Base-by-base conservation (phyloP, 1,284 basidiomycete genomes). In the Ustilago tritici region DNA sequence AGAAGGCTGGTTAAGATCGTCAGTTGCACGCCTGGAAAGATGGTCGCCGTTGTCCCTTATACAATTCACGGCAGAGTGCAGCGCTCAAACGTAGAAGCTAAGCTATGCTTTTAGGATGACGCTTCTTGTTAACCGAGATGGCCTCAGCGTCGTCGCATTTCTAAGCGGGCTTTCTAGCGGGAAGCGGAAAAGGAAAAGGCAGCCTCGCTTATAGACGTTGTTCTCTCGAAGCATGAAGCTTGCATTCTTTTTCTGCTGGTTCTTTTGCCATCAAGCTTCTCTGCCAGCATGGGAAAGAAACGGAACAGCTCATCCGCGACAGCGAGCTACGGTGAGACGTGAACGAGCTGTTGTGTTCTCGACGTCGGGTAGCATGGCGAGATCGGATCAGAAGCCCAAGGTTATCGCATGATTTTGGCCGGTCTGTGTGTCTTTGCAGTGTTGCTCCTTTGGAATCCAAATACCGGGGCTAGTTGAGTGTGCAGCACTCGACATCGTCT, bases 171-270 rank as follows among this genome's bases (percentile, higher is more conserved):
- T 46, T 46, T 19, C 43, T 19, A 19, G 43, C n/a, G 11, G 11
- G 43, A 46, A 46, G n/a, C n/a, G 49, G 49, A 52, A 52, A 31
- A 10, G 49, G 32, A 52, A 52, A 52, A 34, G 23, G 49, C 15
- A 19, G 49, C n/a, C 43, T 46, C 43, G 43, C 43, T 46, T 46
- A 46, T 46, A 17, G 43, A 46, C 43, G 43, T 46, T 28, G 23
- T 28, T 28, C 23, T 46, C 43, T 46, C 7, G 7, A 11, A 46
- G 43, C 43, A 52, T 52, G 23, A 32, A 34, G 49, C 49, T 5
- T 52, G 23, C 31, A 6, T 52, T 52, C 49, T 34, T 11, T 52
- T 32, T 28, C 23, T 28, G 23, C 32, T 52, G 31, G 8, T 19
- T 52, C 32, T 32, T 32, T 28, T 49, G 19, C 28, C 19, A 49